Evolutionary conservation across 2,329 filamentous ascomycete species (phyloP), one percentile per base, ranked within the genome.

Genomic region (Thielaviopsis euricoi): DNA sequence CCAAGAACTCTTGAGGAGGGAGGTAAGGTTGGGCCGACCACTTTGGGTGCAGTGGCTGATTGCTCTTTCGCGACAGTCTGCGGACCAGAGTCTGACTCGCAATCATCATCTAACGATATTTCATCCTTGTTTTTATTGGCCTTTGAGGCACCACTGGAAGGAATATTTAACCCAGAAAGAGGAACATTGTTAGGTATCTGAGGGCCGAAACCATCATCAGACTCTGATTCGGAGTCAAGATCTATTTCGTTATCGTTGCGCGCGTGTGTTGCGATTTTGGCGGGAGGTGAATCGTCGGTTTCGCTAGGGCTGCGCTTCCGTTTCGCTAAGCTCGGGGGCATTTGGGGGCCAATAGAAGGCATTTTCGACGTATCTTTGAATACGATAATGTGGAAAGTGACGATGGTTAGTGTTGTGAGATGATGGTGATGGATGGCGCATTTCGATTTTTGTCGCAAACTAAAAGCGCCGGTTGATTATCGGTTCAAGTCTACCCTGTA

Each of bases 331-430:
- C 86, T 81, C 4, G 85, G 76, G 13, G 87, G 86, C 23, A 89
- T 69, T 61, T 82, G 75, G 15, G 87, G 86, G 5, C 86, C 85
- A 65, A 87, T 82, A 37, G 80, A 81, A 55, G 82, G 73, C 84
- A 87, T 87, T 23, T 46, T 64, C 12, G 10, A n/a, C 5, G 25
- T 26, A 26, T 4, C 4, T 26, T 26, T 26, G 25, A 26, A 26
- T 26, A n/a, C n/a, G n/a, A n/a, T 26, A 4, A 26, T 26, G 25
- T 7, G 25, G 7, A 3, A 26, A 26, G 7, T 26, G 6, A 21
- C 17, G 46, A n/a, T 5, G 55, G 48, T 19, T n/a, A 9, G 10
- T 10, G 22, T 10, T 53, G 52, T 19, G 19, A 6, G 52, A 23
- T 15, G 29, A 17, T 43, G 12, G 17, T 23, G 40, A 33, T 23